Conservation (phyloP, 2,329 filamentous ascomycete species). For the Cercospora citrullina region DNA sequence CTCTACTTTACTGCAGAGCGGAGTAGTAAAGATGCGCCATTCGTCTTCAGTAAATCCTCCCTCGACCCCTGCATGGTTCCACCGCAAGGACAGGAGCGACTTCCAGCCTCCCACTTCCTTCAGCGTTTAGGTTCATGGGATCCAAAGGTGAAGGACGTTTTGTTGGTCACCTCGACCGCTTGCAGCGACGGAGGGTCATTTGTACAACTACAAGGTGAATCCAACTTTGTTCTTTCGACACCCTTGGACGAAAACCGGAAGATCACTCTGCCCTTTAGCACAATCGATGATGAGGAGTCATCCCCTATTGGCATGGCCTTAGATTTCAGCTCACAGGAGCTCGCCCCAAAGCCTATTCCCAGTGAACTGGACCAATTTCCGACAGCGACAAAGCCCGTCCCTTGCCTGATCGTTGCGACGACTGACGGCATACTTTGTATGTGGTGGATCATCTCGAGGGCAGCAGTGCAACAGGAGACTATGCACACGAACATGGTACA, state of each 20-base stretch:
- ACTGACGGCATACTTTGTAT: constrained; percentile 80
- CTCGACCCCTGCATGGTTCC: constrained; percentile 68
- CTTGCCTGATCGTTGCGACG: constrained; percentile 80
- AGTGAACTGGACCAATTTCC: constrained; percentile 67
- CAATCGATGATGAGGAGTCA: constrained; percentile 69
- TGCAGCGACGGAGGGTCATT: constrained; percentile 77
- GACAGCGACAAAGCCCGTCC: constrained; percentile 76
- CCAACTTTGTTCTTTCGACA: constrained; percentile 9
- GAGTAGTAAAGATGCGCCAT: constrained; percentile 58
- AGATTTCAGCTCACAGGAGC: constrained; percentile 58
- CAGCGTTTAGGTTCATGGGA: constrained; percentile 76
- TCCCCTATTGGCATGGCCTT: constrained; percentile 75
- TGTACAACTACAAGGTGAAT: constrained; percentile 42
- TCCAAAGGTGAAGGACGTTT: constrained; percentile 74
- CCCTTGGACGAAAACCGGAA: constrained; percentile 73
- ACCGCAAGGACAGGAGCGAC: constrained; percentile 54
- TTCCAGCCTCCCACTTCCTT: constrained; percentile 74
- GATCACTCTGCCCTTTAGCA: constrained; percentile 65
- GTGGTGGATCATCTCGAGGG: constrained; percentile 92
- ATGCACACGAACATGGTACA: constrained; percentile 18
- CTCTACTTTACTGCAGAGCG: constrained; percentile 79
- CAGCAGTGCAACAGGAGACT: constrained; percentile 68
- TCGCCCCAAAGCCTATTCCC: constrained; percentile 31
- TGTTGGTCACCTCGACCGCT: constrained; percentile 80
- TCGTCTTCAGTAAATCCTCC: constrained; percentile 69